Conservation (phyloP, 2,329 filamentous ascomycete genomes). For the Camillea tinctor region DNA sequence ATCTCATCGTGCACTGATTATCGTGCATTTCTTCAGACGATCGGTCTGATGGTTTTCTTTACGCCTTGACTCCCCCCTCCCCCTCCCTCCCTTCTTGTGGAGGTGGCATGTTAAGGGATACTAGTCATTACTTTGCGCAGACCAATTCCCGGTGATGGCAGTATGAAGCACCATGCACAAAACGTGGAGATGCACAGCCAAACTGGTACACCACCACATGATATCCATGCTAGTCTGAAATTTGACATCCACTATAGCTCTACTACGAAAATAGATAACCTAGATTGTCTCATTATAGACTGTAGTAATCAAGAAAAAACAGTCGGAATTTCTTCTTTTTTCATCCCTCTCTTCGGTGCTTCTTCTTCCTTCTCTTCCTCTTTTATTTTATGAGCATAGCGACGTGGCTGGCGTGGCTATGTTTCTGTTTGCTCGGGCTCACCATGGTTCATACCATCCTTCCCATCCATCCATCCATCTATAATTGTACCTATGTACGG, state of each 20-base stretch:
- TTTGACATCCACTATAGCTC: too few relatives aligned
- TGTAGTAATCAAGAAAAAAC: too few relatives aligned
- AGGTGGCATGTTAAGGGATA: neutral
- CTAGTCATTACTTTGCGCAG: too few relatives aligned
- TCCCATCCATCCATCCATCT: too few relatives aligned
- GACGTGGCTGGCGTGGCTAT: neutral
- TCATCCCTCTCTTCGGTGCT: too few relatives aligned
- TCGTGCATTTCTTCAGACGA: neutral
- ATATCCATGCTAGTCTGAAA: too few relatives aligned
- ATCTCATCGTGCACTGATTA: neutral
- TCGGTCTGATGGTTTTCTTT: neutral
- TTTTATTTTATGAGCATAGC: neutral
- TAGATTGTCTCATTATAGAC: too few relatives aligned
- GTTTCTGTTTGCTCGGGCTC: neutral
- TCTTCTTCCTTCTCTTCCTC: too few relatives aligned
- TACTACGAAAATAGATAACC: too few relatives aligned
- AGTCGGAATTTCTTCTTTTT: too few relatives aligned
- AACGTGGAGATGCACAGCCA: neutral
- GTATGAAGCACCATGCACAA: neutral
- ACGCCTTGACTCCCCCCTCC: neutral
- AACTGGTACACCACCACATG: too few relatives aligned
- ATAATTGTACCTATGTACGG: too few relatives aligned
- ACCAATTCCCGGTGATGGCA: neutral
- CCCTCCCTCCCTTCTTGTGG: neutral
- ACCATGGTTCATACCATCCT: neutral